These are phyloP conservation scores for Aureobasidium namibiae DNA, from an alignment of 2,329 filamentous ascomycete species.

Conservation along the genomic window DNA sequence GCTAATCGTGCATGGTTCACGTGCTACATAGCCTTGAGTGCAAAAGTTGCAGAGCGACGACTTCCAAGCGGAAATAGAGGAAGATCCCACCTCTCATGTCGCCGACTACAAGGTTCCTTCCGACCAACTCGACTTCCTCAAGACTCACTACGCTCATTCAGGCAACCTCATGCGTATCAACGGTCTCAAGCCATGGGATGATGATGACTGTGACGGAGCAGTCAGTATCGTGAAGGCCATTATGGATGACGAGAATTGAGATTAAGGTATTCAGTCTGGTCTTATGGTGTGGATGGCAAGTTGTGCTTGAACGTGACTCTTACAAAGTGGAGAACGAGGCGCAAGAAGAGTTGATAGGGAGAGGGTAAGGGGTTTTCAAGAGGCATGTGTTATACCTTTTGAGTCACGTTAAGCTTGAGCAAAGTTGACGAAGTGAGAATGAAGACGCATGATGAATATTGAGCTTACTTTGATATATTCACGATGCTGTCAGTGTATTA, in stretches of 20 bases:
- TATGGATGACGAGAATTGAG: background rate
- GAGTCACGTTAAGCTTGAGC: no score
- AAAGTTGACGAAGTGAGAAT: no score
- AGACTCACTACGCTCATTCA: slow-evolving; percentile 16
- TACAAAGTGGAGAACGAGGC: no score
- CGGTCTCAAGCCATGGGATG: slow-evolving; percentile 15
- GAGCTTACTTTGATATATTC: no score
- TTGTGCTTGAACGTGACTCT: no score
- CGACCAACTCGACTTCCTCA: slow-evolving; percentile 17
- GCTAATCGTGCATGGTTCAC: slow-evolving; percentile 29
- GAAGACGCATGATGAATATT: no score
- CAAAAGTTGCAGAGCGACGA: slow-evolving; percentile 17
- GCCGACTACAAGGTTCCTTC: slow-evolving; percentile 18
- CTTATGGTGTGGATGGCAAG: no score
- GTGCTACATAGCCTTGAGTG: slow-evolving; percentile 24
- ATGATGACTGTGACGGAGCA: slow-evolving; percentile 16
- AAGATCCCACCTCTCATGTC: slow-evolving; percentile 16
- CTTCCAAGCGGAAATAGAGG: slow-evolving; percentile 14
- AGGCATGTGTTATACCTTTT: no score
- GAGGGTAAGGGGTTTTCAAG: no score
- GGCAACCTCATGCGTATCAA: slow-evolving; percentile 12
- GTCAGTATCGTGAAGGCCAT: background rate
- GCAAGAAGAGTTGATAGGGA: no score
- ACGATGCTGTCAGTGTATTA: no score
- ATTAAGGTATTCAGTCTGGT: background rate